Evolutionary conservation across 306 rosid genomes (phyloP).

Genomic region (Urtica urens): DNA sequence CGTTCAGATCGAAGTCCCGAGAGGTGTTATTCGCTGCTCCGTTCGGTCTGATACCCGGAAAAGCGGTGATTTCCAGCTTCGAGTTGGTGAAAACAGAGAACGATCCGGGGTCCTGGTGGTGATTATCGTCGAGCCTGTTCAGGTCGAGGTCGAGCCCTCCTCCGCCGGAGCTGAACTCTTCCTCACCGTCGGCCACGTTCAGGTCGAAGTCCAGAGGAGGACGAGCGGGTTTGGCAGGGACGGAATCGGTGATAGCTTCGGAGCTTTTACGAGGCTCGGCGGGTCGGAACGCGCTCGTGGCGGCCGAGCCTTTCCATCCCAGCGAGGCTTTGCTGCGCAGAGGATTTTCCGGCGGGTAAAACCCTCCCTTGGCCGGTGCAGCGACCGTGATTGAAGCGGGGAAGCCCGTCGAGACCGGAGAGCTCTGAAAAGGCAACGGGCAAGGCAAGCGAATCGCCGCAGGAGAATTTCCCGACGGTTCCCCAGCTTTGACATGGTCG

Average conservation of each 20-base stretch:
- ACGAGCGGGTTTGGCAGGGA: slow-evolving; percentile 42
- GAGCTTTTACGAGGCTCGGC: slow-evolving; percentile 77
- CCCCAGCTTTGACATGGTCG: slow-evolving; percentile 37
- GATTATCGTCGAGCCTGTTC: slow-evolving; percentile 63
- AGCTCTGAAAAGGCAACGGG: slow-evolving; percentile 47
- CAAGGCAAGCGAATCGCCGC: slow-evolving; percentile 41
- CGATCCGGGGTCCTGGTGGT: slow-evolving; percentile 36
- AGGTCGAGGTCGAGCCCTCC: slow-evolving; percentile 88
- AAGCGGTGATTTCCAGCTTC: slow-evolving; percentile 41
- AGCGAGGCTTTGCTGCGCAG: slow-evolving; percentile 58
- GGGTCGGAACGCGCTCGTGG: slow-evolving; percentile 91
- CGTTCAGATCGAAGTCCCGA: slow-evolving; percentile 84
- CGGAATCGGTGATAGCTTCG: slow-evolving; percentile 29
- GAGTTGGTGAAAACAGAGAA: slow-evolving; percentile 32
- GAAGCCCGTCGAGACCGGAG: slow-evolving; percentile 52
- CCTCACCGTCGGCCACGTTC: slow-evolving; percentile 54
- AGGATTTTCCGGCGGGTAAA: slow-evolving; percentile 62
- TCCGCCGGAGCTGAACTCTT: slow-evolving; percentile 41
- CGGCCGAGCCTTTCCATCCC: slow-evolving; percentile 98
- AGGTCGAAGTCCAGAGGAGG: slow-evolving; percentile 78
- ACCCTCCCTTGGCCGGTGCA: slow-evolving; percentile 82
- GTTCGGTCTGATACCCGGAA: slow-evolving; percentile 51
- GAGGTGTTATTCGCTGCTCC: slow-evolving; percentile 46
- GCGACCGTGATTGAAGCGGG: slow-evolving; percentile 74
- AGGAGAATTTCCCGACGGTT: slow-evolving; percentile 29